Percentiles rank a stretch among this genome's conserved stretches.
These are phyloP conservation scores for Alternaria arborescens DNA, from an alignment of 2,329 filamentous ascomycete species.

Conservation along the genomic window DNA sequence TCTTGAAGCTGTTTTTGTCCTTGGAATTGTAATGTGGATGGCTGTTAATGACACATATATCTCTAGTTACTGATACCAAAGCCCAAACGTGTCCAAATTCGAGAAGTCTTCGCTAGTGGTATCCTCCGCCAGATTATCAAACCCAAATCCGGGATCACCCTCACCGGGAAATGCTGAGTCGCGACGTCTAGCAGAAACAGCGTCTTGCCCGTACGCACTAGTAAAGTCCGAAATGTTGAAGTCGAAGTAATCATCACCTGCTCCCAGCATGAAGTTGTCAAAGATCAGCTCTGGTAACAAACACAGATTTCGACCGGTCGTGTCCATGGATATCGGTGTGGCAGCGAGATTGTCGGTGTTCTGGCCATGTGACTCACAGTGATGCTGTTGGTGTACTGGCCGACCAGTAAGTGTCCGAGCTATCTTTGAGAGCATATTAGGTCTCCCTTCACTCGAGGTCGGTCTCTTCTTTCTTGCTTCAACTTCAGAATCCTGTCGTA, in stretches of 20 bases:
- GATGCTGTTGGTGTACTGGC: neutral
- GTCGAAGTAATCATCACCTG: neutral
- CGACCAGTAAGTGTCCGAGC: constrained; percentile 8
- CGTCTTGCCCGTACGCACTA: neutral
- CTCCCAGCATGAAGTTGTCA: neutral
- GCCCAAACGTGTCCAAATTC: neutral
- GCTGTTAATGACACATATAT: neutral
- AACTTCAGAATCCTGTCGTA: neutral
- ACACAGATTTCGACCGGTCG: neutral
- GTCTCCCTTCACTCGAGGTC: constrained; percentile 5
- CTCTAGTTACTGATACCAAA: neutral
- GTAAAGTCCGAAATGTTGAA: neutral
- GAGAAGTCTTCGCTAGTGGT: neutral
- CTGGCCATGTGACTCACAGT: neutral
- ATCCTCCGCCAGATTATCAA: neutral
- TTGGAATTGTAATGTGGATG: neutral
- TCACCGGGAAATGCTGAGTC: neutral
- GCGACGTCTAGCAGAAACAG: neutral
- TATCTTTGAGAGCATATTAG: constrained; percentile 9
- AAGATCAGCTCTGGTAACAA: neutral
- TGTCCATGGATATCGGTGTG: neutral
- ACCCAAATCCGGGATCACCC: neutral
- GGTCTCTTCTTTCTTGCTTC: constrained; percentile 9
- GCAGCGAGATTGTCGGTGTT: neutral
- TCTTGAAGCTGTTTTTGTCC: neutral